phyloP scores from a whole-genome alignment of 352 stramenopile species.

The Aphanomyces astaci region DNA sequence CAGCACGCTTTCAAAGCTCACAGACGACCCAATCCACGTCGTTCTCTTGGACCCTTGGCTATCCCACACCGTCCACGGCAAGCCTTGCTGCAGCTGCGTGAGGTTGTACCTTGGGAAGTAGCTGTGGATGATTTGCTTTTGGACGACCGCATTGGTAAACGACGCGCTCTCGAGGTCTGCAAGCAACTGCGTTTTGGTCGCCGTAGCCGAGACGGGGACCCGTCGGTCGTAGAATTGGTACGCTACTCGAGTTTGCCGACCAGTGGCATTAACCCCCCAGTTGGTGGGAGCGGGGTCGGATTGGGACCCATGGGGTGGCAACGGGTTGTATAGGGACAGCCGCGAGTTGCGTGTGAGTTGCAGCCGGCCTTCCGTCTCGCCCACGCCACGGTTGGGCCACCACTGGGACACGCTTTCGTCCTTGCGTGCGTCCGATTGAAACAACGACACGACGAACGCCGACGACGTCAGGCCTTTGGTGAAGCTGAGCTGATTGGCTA shows the following conservation, averaged over 20 bases:
- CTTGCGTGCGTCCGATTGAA: background rate
- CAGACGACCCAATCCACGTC: constrained; percentile 5
- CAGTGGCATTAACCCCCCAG: background rate
- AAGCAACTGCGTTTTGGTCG: background rate
- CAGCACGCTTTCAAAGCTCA: constrained; percentile 1
- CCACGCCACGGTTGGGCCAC: background rate
- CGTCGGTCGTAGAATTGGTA: background rate
- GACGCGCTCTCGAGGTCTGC: background rate
- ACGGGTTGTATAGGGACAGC: background rate
- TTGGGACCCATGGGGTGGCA: background rate
- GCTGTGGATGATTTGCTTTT: background rate
- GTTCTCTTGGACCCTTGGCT: background rate
- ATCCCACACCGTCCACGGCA: background rate
- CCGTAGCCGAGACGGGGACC: background rate
- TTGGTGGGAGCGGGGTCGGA: background rate
- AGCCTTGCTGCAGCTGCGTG: background rate
- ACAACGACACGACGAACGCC: background rate
- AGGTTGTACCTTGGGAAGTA: background rate
- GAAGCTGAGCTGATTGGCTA: background rate
- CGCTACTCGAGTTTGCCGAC: background rate
- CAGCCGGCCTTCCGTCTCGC: background rate
- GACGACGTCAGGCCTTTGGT: background rate
- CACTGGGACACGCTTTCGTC: background rate
- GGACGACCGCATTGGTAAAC: background rate
- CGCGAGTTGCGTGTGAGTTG: background rate